phyloP scores from a whole-genome alignment of 2,329 filamentous ascomycete species.

The Stylonectria norvegica region DNA sequence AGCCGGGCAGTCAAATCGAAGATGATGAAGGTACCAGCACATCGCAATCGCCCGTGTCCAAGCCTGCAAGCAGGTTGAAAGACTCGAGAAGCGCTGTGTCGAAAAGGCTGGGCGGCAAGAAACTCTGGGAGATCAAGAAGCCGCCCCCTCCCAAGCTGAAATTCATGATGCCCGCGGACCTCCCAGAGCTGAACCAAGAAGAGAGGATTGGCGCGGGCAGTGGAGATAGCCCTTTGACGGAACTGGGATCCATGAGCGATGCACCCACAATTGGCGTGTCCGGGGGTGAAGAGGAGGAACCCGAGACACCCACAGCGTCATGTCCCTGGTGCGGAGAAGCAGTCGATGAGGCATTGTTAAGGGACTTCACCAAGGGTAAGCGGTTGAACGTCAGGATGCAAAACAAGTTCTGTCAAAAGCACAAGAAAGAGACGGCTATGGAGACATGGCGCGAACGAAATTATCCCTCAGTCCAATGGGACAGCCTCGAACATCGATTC shows the following conservation, averaged over 20 bases:
- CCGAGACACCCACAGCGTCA: slow-evolving; percentile 26
- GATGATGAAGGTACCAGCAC: too few relatives aligned
- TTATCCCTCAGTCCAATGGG: slow-evolving; percentile 74
- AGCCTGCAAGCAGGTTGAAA: too few relatives aligned
- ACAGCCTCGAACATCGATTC: slow-evolving; percentile 56
- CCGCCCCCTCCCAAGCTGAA: slow-evolving; percentile 4
- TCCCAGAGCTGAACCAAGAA: slow-evolving; percentile 8
- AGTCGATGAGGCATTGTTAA: slow-evolving; percentile 55
- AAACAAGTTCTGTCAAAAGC: slow-evolving; percentile 60
- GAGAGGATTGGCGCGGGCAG: slow-evolving; percentile 2
- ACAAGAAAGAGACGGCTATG: slow-evolving; percentile 55
- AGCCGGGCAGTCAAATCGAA: slow-evolving; percentile 9
- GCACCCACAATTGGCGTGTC: slow-evolving; percentile 2
- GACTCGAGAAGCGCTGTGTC: too few relatives aligned
- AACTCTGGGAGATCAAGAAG: too few relatives aligned
- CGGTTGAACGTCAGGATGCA: slow-evolving; percentile 57
- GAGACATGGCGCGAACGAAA: slow-evolving; percentile 47
- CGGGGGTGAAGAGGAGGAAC: slow-evolving; percentile 5
- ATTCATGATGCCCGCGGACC: slow-evolving; percentile 12
- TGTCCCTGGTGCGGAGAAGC: slow-evolving; percentile 67
- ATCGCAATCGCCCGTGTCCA: too few relatives aligned
- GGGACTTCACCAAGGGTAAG: slow-evolving; percentile 45
- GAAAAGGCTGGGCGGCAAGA: too few relatives aligned
- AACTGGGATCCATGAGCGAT: background rate
- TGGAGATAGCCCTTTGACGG: slow-evolving; percentile 5